These are phyloP conservation scores for Penicillium sp. DNA, from an alignment of 2,329 filamentous ascomycete species.

Conservation along the genomic window DNA sequence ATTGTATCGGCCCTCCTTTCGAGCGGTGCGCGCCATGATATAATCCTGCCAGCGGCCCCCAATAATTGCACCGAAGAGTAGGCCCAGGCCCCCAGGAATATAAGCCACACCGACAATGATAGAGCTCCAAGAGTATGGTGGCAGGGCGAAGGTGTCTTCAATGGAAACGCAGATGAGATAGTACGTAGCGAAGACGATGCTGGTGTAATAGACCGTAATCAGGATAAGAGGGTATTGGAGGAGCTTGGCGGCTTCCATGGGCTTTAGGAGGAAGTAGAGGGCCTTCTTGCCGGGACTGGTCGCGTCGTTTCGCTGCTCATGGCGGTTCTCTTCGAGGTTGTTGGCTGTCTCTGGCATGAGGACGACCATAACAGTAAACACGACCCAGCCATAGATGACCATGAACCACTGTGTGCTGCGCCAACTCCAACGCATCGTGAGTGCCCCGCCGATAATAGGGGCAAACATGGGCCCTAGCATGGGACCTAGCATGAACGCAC, in stretches of 20 bases:
- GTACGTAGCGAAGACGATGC: neutral
- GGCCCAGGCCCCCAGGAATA: neutral
- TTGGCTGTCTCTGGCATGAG: neutral
- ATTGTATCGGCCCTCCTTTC: neutral
- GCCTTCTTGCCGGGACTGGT: neutral
- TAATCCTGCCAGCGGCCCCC: neutral
- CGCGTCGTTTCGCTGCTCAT: neutral
- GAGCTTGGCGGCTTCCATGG: neutral
- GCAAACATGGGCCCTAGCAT: neutral
- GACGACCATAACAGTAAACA: neutral
- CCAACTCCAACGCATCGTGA: neutral
- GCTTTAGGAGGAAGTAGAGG: neutral
- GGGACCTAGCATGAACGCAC: neutral
- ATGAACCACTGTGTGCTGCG: neutral
- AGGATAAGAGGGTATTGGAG: neutral
- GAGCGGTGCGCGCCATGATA: neutral
- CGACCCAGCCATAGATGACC: neutral
- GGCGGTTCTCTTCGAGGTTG: neutral
- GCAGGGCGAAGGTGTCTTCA: neutral
- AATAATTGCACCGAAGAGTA: neutral
- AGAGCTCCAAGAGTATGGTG: neutral
- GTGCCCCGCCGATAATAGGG: neutral
- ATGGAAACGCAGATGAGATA: neutral
- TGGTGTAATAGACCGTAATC: neutral
- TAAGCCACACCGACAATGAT: neutral